A percentile compares a stretch with the other conserved stretches of the same genome.
phyloP scores from a whole-genome alignment of 108 stramenopile species.

The Bacterosira constricta region DNA sequence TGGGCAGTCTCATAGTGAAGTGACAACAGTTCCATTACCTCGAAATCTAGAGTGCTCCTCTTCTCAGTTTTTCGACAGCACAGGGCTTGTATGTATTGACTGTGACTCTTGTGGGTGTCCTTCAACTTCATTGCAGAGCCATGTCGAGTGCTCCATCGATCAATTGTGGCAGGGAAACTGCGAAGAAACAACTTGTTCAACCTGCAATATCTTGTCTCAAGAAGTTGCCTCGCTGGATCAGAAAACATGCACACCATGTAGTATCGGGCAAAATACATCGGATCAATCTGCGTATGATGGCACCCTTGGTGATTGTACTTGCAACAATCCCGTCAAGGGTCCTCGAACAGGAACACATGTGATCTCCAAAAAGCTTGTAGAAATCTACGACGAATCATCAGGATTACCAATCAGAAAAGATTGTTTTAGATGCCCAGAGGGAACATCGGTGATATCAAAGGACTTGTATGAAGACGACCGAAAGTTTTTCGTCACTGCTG shows the following conservation, averaged over 20 bases:
- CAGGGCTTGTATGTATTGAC: conserved; percentile 17
- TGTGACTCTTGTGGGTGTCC: conserved; percentile 34
- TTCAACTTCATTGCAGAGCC: conserved; percentile 4
- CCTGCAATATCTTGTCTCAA: not conserved
- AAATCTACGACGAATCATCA: conserved; percentile 25
- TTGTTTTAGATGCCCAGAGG: conserved; percentile 39
- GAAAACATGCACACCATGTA: conserved; percentile 22
- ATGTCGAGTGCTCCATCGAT: conserved; percentile 26
- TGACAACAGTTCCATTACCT: conserved; percentile 1
- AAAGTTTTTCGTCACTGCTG: conserved; percentile 30
- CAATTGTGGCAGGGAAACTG: conserved; percentile 32
- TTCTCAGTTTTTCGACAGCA: conserved; percentile 9
- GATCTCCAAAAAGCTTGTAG: conserved; percentile 25
- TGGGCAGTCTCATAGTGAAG: conserved; percentile 13
- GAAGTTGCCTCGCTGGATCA: conserved; percentile 21
- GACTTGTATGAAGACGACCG: conserved; percentile 25
- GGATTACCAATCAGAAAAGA: conserved; percentile 30
- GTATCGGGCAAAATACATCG: not conserved
- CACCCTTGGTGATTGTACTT: conserved; percentile 21
- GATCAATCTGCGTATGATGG: conserved; percentile 11
- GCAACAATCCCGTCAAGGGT: conserved; percentile 38
- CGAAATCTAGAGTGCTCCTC: conserved; percentile 1
- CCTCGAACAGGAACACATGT: conserved; percentile 9
- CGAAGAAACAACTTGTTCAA: conserved; percentile 5
- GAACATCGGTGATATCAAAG: conserved; percentile 32